Evolutionary conservation across 768 basidiomycete species (phyloP), one percentile per base, ranked within the genome.

Genomic region (Psilocybe sp.): DNA sequence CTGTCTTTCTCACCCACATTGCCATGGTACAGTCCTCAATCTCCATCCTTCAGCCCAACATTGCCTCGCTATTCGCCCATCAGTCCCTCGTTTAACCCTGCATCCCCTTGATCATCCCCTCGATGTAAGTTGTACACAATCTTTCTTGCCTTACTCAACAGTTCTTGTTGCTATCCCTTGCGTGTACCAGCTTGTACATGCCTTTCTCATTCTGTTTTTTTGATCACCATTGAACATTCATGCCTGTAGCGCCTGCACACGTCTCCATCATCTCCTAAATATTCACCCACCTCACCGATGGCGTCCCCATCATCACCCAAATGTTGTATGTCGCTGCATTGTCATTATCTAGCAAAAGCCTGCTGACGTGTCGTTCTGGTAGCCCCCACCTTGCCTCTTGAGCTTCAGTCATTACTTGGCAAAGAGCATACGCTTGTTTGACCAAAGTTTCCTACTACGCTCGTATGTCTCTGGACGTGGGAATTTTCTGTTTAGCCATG

Each of bases 241-340:
- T 38, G 11, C 52, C 47, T 46, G 9, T 60, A 87, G 87, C 89
- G 4, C 89, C 90, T 32, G 79, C 83, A 18, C 85, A 89, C 48
- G 74, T 94, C 93, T 7, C 93, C 92, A 0, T 84, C 93, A 4
- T 94, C 92, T 28, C 93, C 93, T 6, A 90, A 87, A 60, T 97
- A 94, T 68, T 94, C 92, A 9, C 95, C 95, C 2, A 92, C 95
- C 0, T 95, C 92, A 3, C 95, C 95, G n/a, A 72, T 78, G 66
- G 82, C 86, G 7, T 93, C 91, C 2, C 94, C 94, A 0, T 81
- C 94, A 3, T 95, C 92, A 33, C 95, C 95, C 48, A 90, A 88
- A 79, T 92, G 92, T 66, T 92, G 91, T 92, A 69, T 56, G 89
- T 75, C 15, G 39, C 15, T 49, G n/a, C 23, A 11, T 11, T 32